phyloP scores from a whole-genome alignment of 2,329 filamentous ascomycete genomes.

The Balansia obtecta region DNA sequence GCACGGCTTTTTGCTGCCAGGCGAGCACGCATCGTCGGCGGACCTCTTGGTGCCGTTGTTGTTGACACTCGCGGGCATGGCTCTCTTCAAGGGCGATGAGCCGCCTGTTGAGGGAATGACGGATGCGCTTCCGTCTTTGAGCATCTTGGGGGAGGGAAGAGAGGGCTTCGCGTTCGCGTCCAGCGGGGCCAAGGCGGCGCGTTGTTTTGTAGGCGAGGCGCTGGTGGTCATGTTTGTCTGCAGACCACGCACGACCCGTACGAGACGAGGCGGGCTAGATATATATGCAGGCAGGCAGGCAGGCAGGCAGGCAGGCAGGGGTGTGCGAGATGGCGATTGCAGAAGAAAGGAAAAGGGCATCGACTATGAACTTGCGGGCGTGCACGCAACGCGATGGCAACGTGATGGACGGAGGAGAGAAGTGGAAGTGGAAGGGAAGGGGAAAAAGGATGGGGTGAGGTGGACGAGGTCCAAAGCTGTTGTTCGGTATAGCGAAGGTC shows the following conservation, averaged over 20 bases:
- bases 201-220: slow-evolving; percentile 30
- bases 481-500: background rate
- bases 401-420: too few species aligned
- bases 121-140: slow-evolving; percentile 5
- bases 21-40: slow-evolving; percentile 13
- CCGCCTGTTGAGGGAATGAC: slow-evolving; percentile 1
- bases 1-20: slow-evolving; percentile 21
- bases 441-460: background rate
- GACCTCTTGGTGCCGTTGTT: slow-evolving; percentile 17
- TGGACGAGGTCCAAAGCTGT: background rate
- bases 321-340: background rate
- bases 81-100: slow-evolving; percentile 8
- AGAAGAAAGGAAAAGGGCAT: background rate
- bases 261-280: background rate
- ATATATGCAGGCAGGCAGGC: too few species aligned
- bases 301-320: background rate
- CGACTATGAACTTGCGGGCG: background rate
- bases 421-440: background rate
- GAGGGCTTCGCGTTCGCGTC: slow-evolving; percentile 30
- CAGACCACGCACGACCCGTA: background rate
- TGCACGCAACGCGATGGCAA: too few species aligned
- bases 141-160: slow-evolving; percentile 12
- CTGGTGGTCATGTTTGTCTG: background rate
- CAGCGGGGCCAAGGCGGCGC: slow-evolving; percentile 35
- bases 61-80: slow-evolving; percentile 1